phyloP scores from a whole-genome alignment of 2,329 filamentous ascomycete genomes.

The Fusarium hainanense region DNA sequence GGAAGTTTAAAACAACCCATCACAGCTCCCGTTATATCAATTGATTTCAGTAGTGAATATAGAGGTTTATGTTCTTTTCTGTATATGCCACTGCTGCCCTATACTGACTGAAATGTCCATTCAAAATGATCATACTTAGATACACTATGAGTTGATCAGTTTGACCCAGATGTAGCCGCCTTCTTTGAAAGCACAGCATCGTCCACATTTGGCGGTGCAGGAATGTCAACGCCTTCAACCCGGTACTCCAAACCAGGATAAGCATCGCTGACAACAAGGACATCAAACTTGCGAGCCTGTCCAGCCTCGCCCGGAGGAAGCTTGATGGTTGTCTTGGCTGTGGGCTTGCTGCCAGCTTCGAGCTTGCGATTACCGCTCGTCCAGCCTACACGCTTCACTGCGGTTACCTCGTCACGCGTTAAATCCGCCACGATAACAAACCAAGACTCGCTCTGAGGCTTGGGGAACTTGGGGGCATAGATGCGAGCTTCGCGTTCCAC shows the following conservation, averaged over 20 bases:
- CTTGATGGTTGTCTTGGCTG: slow-evolving; percentile 68
- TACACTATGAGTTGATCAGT: slow-evolving; percentile 7
- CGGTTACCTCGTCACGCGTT: slow-evolving; percentile 79
- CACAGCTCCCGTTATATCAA: background rate
- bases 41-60: background rate
- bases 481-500: slow-evolving; percentile 76
- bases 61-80: background rate
- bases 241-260: slow-evolving; percentile 79
- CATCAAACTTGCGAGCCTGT: slow-evolving; percentile 72
- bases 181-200: slow-evolving; percentile 60
- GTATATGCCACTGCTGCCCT: background rate
- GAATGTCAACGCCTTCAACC: slow-evolving; percentile 62
- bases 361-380: slow-evolving; percentile 47
- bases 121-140: too few relatives aligned
- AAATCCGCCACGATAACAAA: slow-evolving; percentile 82
- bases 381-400: slow-evolving; percentile 89
- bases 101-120: background rate
- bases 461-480: slow-evolving; percentile 90
- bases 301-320: slow-evolving; percentile 62
- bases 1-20: background rate
- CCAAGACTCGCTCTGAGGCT: slow-evolving; percentile 93
- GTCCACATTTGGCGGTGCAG: slow-evolving; percentile 60
- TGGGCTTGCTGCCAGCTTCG: slow-evolving; percentile 59
- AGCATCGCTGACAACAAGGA: slow-evolving; percentile 85
- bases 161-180: slow-evolving; percentile 32